phyloP scores from a whole-genome alignment of 2,329 filamentous ascomycete genomes.

The Aspergillus flavus region DNA sequence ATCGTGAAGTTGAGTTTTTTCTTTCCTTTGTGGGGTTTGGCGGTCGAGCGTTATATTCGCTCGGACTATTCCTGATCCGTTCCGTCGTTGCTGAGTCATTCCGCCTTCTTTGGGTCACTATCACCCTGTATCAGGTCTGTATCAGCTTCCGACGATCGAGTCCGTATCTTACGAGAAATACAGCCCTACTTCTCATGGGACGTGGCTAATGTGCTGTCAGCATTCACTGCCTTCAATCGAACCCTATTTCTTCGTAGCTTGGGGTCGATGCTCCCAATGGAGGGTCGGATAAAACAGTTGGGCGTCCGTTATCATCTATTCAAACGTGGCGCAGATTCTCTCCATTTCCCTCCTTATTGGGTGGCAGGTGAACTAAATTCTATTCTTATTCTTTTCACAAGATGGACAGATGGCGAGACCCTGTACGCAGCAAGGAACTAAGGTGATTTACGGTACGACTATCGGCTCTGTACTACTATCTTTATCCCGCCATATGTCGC shows the following conservation, averaged over 20 bases:
- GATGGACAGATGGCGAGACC: constrained; percentile 2
- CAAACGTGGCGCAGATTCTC: constrained; percentile 14
- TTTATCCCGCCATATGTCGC: constrained; percentile 7
- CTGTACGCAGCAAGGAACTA: constrained; percentile 13
- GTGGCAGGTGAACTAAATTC: neutral
- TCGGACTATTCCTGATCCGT: constrained; percentile 6
- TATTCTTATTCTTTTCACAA: constrained; percentile 3
- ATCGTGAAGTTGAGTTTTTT: constrained; percentile 7
- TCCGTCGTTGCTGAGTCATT: constrained; percentile 8
- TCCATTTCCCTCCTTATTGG: constrained; percentile 9
- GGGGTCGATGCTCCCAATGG: neutral
- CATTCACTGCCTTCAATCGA: neutral
- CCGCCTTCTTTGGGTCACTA: neutral
- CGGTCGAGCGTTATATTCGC: constrained; percentile 4
- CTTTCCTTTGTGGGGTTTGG: constrained; percentile 19
- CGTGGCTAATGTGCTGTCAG: constrained; percentile 5
- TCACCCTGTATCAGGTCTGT: neutral
- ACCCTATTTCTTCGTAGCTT: neutral
- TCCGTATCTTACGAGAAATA: neutral
- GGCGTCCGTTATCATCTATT: neutral
- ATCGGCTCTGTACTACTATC: constrained; percentile 1
- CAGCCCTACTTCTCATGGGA: neutral
- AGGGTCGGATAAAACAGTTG: neutral
- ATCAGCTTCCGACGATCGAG: neutral
- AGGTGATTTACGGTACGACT: neutral